These are phyloP conservation scores for Sphaerulina vaccinii DNA, from an alignment of 2,329 filamentous ascomycete species.

Conservation along the genomic window DNA sequence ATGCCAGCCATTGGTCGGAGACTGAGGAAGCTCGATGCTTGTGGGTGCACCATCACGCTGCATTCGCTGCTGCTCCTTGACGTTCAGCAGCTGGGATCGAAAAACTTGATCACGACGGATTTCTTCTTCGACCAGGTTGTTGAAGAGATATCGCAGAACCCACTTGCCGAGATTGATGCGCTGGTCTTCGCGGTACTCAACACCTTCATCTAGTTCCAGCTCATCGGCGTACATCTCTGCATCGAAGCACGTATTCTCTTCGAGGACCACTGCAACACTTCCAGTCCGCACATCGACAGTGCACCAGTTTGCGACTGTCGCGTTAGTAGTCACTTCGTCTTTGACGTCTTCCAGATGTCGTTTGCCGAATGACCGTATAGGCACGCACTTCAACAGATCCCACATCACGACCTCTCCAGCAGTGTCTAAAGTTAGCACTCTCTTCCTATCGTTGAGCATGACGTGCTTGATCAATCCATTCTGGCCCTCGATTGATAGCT, in stretches of 20 bases:
- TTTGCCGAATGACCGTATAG: conserved; percentile 90
- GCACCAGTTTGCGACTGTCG: conserved; percentile 94
- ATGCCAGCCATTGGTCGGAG: conserved; percentile 44
- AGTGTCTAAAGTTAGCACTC: conserved; percentile 88
- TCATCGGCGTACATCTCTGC: conserved; percentile 97
- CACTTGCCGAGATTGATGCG: conserved; percentile 96
- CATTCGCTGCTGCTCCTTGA: conserved; percentile 56
- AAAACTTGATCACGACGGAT: conserved; percentile 75
- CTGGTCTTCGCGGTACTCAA: conserved; percentile 88
- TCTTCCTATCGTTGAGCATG: conserved; percentile 83
- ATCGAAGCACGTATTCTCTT: conserved; percentile 95
- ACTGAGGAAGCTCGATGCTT: conserved; percentile 58
- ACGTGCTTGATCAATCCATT: conserved; percentile 93
- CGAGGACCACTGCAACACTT: conserved; percentile 82
- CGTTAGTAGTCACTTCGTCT: conserved; percentile 77
- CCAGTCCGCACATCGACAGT: conserved; percentile 91
- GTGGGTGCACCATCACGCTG: conserved; percentile 59
- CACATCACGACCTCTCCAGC: conserved; percentile 92
- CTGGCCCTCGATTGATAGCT: conserved; percentile 76
- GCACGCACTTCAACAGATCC: conserved; percentile 87
- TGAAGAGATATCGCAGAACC: conserved; percentile 90
- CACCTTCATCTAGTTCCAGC: conserved; percentile 67
- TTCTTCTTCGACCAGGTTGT: conserved; percentile 84
- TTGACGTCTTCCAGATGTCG: conserved; percentile 90
- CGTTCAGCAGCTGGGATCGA: conserved; percentile 66